These are phyloP conservation scores for Xerocomus brunneocitrinus DNA, from an alignment of 768 basidiomycete species.

Conservation along the genomic window DNA sequence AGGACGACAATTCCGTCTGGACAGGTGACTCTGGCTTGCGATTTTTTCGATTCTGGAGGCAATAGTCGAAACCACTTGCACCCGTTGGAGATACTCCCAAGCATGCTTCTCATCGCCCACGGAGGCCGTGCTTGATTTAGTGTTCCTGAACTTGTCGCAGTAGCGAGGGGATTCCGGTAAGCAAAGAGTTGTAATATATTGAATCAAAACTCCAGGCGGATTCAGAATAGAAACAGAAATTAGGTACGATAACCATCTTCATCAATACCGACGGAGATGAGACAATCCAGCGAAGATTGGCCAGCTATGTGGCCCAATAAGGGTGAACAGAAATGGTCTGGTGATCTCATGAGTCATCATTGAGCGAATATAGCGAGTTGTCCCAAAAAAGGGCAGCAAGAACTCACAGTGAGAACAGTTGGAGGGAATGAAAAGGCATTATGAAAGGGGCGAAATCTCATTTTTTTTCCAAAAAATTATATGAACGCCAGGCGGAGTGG, in stretches of 20 bases:
- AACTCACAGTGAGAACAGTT: constrained; percentile 12
- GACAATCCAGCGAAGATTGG: not conserved
- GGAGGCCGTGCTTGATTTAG: constrained; percentile 5
- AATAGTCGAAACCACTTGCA: not conserved
- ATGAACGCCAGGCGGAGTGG: not conserved
- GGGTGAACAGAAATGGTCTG: constrained; percentile 6
- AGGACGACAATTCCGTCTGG: not conserved
- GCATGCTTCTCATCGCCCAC: constrained; percentile 3
- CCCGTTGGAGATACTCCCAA: constrained; percentile 5
- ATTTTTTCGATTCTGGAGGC: constrained; percentile 6
- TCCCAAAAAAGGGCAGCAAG: constrained; percentile 9
- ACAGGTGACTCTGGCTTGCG: constrained; percentile 12
- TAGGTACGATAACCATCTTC: not conserved
- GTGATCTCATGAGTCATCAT: constrained; percentile 16
- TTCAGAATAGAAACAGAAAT: not conserved
- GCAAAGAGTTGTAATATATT: not conserved
- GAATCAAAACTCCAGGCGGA: not conserved
- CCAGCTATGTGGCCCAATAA: constrained; percentile 9
- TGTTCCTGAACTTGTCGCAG: not conserved
- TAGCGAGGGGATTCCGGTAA: not conserved
- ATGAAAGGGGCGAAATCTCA: constrained; percentile 1
- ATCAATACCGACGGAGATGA: not conserved
- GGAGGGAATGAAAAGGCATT: not conserved
- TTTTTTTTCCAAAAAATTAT: not conserved
- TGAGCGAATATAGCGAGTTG: constrained; percentile 10